These are phyloP conservation scores for Dactylonectria macrodidyma DNA, from an alignment of 2,329 filamentous ascomycete genomes.

Conservation along the genomic window DNA sequence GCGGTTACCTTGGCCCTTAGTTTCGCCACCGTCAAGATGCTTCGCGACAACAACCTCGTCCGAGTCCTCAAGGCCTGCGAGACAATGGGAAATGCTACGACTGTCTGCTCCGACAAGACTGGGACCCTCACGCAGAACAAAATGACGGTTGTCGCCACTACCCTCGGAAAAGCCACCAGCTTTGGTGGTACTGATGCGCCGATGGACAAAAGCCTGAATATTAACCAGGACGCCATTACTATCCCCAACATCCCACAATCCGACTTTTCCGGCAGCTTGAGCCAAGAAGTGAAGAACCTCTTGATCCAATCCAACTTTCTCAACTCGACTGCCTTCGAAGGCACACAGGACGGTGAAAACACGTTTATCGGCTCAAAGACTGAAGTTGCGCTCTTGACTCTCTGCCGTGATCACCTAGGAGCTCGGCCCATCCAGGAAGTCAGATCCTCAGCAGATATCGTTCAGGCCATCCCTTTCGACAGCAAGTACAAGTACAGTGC, in stretches of 20 bases:
- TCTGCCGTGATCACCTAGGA: too few species aligned
- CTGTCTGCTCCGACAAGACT: slow-evolving; percentile 79
- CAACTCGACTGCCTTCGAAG: slow-evolving; percentile 73
- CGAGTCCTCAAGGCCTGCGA: slow-evolving; percentile 78
- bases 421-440: too few species aligned
- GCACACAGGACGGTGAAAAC: slow-evolving; percentile 60
- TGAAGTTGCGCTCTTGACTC: too few species aligned
- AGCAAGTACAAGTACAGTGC: too few species aligned
- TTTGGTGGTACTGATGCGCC: slow-evolving; percentile 47
- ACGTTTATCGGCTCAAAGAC: slow-evolving; percentile 71
- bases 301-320: slow-evolving; percentile 71
- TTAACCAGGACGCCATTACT: slow-evolving; percentile 38
- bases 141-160: slow-evolving; percentile 82
- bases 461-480: too few species aligned
- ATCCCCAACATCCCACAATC: slow-evolving; percentile 48
- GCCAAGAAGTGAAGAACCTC: slow-evolving; percentile 66
- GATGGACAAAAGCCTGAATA: slow-evolving; percentile 41
- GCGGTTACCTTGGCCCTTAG: slow-evolving; percentile 78
- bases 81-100: slow-evolving; percentile 81
- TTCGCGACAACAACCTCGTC: slow-evolving; percentile 80
- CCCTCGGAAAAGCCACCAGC: slow-evolving; percentile 64
- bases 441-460: too few species aligned
- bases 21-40: slow-evolving; percentile 78
- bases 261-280: slow-evolving; percentile 44
- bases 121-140: slow-evolving; percentile 72